Conservation (phyloP, 75 land plant genomes). For the Larix kaempferi region DNA sequence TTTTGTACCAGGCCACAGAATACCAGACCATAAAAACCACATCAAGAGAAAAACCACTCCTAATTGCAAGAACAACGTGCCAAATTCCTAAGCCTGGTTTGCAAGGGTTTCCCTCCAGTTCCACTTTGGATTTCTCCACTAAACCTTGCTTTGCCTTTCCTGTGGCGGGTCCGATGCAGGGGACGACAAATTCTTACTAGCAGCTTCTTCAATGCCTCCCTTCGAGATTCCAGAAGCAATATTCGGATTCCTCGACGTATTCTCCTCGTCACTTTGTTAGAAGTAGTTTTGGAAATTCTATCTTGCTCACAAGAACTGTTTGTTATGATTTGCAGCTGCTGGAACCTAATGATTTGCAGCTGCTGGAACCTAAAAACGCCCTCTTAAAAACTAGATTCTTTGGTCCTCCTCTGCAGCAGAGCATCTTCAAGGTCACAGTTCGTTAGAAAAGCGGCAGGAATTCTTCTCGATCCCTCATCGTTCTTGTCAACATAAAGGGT, state of each 20-base stretch:
- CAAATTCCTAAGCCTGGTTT: conserved; percentile 73
- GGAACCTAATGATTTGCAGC: conserved; percentile 1
- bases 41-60: conserved; percentile 75
- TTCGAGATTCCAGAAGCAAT: too few species aligned
- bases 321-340: too few species aligned
- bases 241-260: background rate
- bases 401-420: background rate
- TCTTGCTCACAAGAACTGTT: conserved; percentile 33
- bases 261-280: conserved; percentile 11
- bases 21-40: conserved; percentile 77
- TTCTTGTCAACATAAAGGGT: too few species aligned
- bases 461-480: background rate
- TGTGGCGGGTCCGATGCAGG: conserved; percentile 14
- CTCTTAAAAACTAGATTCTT: background rate
- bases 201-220: background rate
- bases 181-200: conserved; percentile 5
- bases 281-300: conserved; percentile 12
- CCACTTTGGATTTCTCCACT: conserved; percentile 57
- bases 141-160: conserved; percentile 26
- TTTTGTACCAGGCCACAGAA: conserved; percentile 76
- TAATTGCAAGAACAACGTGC: conserved; percentile 70
- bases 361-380: background rate
- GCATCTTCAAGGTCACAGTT: background rate
- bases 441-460: background rate
- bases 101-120: conserved; percentile 43